Evolutionary conservation across 2,329 filamentous ascomycete genomes (phyloP), one percentile per base, ranked within the genome.

Genomic region (Pestalotiopsis fici): DNA sequence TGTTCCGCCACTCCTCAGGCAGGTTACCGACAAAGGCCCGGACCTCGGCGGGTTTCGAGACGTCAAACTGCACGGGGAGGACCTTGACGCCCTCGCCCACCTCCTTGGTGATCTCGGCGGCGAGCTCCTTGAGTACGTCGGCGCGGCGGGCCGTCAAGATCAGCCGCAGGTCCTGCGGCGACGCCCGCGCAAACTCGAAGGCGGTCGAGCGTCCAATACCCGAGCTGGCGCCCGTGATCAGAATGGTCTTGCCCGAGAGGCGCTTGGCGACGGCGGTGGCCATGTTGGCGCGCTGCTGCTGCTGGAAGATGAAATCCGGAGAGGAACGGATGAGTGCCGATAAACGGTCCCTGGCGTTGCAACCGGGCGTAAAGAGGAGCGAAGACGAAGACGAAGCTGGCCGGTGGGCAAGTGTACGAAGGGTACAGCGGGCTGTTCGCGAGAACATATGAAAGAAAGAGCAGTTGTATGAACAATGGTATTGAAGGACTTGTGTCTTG

Each of bases 181-280:
- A 88, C 2, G 95, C 95, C 67, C 93, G 90, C 28, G 96, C 96
- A 77, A 98, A 99, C 80, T 98, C 96, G 71, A 96, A 84, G n/a
- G 95, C 96, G 21, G 88, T 91, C 73, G 87, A 89, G 66, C 87
- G 88, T 27, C 96, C 96, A 80, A 99, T 98, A 69, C 96, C 96
- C 23, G 94, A 97, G 3, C 92, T 96, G 37, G 96, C 96, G 66
- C 96, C 96, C 4, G 96, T 98, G 70, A 99, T 88, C 67, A 98
- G 81, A 68, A 98, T 85, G 4, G 94, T 98, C 84, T 98, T 98
- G 87, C 94, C 94, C 75, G 92, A 87, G 69, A 99, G 93, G 83
- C 95, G 94, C 80, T 94, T 92, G 70, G 87, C 87, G 82, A 92
- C 90, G 76, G 93, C 88, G 60, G 86, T 81, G 43, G 74, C 70